Conservation (phyloP, 2,329 filamentous ascomycete genomes). For the Ilyonectria sp. region DNA sequence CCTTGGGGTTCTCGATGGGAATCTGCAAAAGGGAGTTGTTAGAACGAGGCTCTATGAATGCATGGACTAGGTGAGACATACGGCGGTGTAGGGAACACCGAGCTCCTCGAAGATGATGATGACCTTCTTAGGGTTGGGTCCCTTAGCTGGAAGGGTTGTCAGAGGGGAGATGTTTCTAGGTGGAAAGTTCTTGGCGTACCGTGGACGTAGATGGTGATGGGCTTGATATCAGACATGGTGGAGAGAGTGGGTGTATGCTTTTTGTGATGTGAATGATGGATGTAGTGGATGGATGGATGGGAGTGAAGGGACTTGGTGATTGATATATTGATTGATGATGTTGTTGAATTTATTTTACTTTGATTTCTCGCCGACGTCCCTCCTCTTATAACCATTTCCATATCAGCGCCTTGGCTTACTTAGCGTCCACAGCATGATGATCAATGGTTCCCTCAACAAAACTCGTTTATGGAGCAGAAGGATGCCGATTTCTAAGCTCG, state of each 20-base stretch:
- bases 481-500: not conserved
- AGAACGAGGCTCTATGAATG: not conserved
- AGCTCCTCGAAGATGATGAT: constrained; percentile 56
- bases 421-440: not conserved
- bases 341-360: not conserved
- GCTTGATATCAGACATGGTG: constrained; percentile 35
- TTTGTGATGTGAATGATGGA: constrained; percentile 29
- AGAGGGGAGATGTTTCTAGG: not conserved
- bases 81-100: constrained; percentile 52
- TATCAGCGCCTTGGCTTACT: not conserved
- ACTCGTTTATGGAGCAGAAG: not conserved
- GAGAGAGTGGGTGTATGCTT: constrained; percentile 19
- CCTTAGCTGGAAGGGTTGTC: constrained; percentile 34
- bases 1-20: constrained; percentile 45
- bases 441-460: not conserved
- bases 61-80: constrained; percentile 18
- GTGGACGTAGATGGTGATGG: constrained; percentile 39
- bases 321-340: not conserved
- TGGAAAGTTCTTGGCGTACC: constrained; percentile 12
- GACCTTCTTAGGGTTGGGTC: constrained; percentile 53
- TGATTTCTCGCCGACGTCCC: too few species aligned
- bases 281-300: not conserved
- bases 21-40: constrained; percentile 32
- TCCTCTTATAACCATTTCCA: constrained; percentile 3
- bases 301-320: not conserved